Percentiles rank a stretch among this genome's conserved stretches.
Conservation (phyloP, 371 early-diverging fungal genomes). For the Furculomyces boomerangus region DNA sequence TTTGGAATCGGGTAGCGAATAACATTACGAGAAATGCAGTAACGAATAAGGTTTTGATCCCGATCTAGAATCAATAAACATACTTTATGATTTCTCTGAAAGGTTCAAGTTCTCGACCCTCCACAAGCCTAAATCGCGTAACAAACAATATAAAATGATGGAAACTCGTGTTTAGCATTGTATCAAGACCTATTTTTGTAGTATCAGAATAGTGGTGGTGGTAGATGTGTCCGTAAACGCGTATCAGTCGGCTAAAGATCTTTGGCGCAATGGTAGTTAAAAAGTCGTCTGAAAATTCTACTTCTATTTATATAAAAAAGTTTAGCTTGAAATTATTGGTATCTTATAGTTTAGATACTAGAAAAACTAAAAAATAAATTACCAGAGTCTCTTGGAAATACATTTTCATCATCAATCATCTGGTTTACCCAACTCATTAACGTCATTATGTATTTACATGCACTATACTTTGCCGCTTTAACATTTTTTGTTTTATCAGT, state of each 20-base stretch:
- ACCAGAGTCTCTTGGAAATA: conserved; percentile 49
- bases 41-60: too few species aligned
- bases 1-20: too few species aligned
- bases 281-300: neutral
- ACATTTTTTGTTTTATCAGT: conserved; percentile 50
- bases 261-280: conserved; percentile 26
- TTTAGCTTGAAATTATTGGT: neutral
- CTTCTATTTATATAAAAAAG: neutral
- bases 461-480: conserved; percentile 56
- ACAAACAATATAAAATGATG: conserved; percentile 76
- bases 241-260: conserved; percentile 60
- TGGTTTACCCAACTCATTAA: conserved; percentile 65
- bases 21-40: too few species aligned
- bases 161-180: conserved; percentile 72
- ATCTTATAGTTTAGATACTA: neutral
- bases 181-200: conserved; percentile 46
- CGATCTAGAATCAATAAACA: neutral
- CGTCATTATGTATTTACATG: conserved; percentile 65
- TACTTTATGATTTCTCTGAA: conserved; percentile 3
- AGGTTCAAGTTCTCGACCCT: conserved; percentile 46
- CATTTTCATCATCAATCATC: conserved; percentile 53
- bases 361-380: neutral
- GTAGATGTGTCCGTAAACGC: conserved; percentile 80
- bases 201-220: conserved; percentile 54
- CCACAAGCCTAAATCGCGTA: conserved; percentile 57